Conservation (phyloP, 768 basidiomycete species). For the Pisolithus marmoratus region DNA sequence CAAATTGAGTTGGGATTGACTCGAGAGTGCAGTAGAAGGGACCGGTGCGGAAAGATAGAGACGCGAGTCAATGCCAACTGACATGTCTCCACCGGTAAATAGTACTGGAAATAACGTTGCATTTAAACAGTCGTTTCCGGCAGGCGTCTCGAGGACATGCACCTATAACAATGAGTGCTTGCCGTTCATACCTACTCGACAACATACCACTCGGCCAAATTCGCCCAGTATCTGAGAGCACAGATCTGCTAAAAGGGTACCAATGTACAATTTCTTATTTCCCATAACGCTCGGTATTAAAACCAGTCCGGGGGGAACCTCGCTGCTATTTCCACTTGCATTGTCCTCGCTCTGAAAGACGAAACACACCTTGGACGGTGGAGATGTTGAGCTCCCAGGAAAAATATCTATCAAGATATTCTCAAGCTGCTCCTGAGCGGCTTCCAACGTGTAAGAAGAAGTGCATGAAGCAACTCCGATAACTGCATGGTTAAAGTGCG, state of each 20-base stretch:
- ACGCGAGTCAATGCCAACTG: slow-evolving; percentile 46
- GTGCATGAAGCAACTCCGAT: slow-evolving; percentile 80
- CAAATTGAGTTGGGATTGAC: slow-evolving; percentile 47
- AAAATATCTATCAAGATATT: slow-evolving; percentile 59
- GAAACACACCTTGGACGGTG: slow-evolving; percentile 77
- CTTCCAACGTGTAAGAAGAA: slow-evolving; percentile 44
- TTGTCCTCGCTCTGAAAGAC: slow-evolving; percentile 70
- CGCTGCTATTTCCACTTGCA: slow-evolving; percentile 49
- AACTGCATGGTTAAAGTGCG: slow-evolving; percentile 80
- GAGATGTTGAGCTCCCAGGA: slow-evolving; percentile 61
- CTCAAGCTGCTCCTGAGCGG: slow-evolving; percentile 63
- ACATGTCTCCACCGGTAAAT: slow-evolving; percentile 57
- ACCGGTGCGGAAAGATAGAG: slow-evolving; percentile 40
- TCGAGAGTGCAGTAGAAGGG: slow-evolving; percentile 44
- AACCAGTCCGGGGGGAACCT: slow-evolving; percentile 57
- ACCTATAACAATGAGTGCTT: slow-evolving; percentile 41
- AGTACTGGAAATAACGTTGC: slow-evolving; percentile 57
- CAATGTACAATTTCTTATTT: slow-evolving; percentile 83
- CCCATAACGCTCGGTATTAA: slow-evolving; percentile 83
- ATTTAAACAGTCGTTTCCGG: slow-evolving; percentile 84
- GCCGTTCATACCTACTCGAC: background rate
- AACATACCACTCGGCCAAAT: slow-evolving; percentile 78
- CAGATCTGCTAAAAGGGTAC: slow-evolving; percentile 82
- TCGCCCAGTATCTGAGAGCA: slow-evolving; percentile 84
- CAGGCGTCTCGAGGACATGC: slow-evolving; percentile 71